These are phyloP conservation scores for Tolypocladium pustulatum DNA, from an alignment of 2,329 filamentous ascomycete species.

Conservation along the genomic window DNA sequence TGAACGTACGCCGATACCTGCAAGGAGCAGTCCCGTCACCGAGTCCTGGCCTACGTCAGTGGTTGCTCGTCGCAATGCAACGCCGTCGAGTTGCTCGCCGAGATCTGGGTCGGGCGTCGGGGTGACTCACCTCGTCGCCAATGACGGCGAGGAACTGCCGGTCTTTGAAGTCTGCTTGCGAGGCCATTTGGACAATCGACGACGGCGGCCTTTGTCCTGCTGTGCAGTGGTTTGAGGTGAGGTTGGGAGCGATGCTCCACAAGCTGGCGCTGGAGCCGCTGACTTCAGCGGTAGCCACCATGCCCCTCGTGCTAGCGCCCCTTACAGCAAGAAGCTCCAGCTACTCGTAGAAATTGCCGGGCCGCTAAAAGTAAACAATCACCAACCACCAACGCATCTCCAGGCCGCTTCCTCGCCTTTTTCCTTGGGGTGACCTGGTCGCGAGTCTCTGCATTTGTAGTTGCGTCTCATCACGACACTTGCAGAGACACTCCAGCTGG, in stretches of 20 bases:
- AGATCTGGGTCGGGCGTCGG: conserved; percentile 1
- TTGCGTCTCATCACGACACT: background rate
- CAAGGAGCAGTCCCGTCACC: conserved; percentile 88
- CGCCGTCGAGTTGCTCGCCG: background rate
- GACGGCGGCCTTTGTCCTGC: background rate
- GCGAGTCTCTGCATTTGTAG: background rate
- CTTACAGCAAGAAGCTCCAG: background rate
- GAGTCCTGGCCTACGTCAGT: conserved; percentile 58
- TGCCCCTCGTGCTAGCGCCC: background rate
- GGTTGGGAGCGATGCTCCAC: conserved; percentile 1
- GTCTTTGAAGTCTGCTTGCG: conserved; percentile 60
- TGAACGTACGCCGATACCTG: conserved; percentile 73
- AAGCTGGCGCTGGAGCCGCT: background rate
- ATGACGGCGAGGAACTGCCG: conserved; percentile 96
- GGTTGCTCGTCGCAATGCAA: background rate
- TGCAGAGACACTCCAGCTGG: background rate
- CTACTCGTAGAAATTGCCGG: background rate
- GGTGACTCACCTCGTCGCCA: conserved; percentile 69
- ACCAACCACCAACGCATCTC: background rate
- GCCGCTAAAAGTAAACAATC: background rate
- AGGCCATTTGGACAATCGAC: conserved; percentile 28
- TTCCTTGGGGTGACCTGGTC: background rate
- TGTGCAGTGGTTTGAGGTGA: background rate
- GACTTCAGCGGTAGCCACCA: background rate
- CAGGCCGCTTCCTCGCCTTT: background rate